Evolutionary conservation across 2,329 filamentous ascomycete genomes (phyloP).

Genomic region (Venturia oleaginea): DNA sequence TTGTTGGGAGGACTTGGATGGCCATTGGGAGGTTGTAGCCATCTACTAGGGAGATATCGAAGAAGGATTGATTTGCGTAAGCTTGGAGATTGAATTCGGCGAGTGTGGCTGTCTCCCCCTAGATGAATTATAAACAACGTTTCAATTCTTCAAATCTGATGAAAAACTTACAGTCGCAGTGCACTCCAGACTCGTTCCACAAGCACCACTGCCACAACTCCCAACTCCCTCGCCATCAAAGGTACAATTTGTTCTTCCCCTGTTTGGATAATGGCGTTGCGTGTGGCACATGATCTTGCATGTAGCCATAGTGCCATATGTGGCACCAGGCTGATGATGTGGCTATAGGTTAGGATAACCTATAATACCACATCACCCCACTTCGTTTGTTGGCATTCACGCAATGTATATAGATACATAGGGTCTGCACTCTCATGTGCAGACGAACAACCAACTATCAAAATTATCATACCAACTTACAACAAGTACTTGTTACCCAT

Average conservation of each 20-base stretch:
- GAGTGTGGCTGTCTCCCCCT: slow-evolving; percentile 66
- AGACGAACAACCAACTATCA: too few relatives aligned
- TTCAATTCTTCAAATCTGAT: not conserved
- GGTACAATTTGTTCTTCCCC: slow-evolving; percentile 77
- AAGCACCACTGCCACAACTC: slow-evolving; percentile 69
- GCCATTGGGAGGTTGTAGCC: slow-evolving; percentile 73
- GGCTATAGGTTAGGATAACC: too few relatives aligned
- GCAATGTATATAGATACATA: too few relatives aligned
- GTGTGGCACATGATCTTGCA: too few relatives aligned
- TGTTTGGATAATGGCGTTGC: too few relatives aligned
- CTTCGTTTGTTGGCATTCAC: too few relatives aligned
- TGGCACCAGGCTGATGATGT: too few relatives aligned
- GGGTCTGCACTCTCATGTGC: too few relatives aligned
- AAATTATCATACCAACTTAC: too few relatives aligned
- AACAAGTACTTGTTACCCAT: too few relatives aligned
- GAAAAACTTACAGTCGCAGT: slow-evolving; percentile 15
- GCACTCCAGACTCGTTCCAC: slow-evolving; percentile 60
- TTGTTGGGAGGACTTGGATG: slow-evolving; percentile 39
- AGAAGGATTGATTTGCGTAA: slow-evolving; percentile 61
- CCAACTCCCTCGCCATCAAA: slow-evolving; percentile 57
- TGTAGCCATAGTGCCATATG: too few relatives aligned
- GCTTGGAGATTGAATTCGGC: slow-evolving; percentile 72
- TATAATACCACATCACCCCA: too few relatives aligned
- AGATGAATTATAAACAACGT: slow-evolving; percentile 21
- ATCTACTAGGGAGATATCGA: slow-evolving; percentile 77